Base-by-base conservation (phyloP, 768 basidiomycete genomes). In the Tricholoma sp. region DNA sequence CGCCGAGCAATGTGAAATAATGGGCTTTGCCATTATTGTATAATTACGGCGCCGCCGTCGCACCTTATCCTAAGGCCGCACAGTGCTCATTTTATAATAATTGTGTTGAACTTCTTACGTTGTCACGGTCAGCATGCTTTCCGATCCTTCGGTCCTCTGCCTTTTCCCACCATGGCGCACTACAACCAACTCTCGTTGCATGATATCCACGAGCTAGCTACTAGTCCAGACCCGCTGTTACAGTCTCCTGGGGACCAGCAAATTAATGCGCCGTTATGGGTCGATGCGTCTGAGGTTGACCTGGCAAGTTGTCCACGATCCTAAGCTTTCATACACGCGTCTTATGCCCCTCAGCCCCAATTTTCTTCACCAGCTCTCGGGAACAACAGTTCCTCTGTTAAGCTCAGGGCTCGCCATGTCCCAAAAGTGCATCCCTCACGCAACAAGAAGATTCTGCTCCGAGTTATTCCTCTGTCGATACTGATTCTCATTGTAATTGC, bases 391-490 rank as follows among this genome's bases (percentile, higher is more conserved):
- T 48, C 36, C 17, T 49, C 45, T 6, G 33, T 33, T 47, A 37
- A 44, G 2, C 34, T 31, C 6, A 55, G 24, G 24, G 24, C 44
- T 20, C 54, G 47, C 37, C 37, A 34, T 31, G 28, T 9, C 42
- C 44, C 44, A 10, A 13, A 29, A 9, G n/a, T 39, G 28, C 34
- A 42, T 7, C 18, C 24, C 28, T 55, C 56, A 15, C 57, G 55
- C 29, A 57, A 15, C 44, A 62, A 51, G 39, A 61, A 53, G 54
- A 60, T 58, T 49, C 33, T 45, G 15, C 50, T 32, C 24, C 24
- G 24, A 24, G 24, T 24, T 62, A 61, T 50, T 62, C 41, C 17
- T 53, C 17, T 49, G 20, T 34, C 32, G 12, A 15, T 47, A 32
- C 32, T 29, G 18, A 45, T 48, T 29, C 28, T 60, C n/a, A 34